A percentile compares a stretch with the other conserved stretches of the same genome.
These are phyloP conservation scores for Pythium insidiosum DNA, from an alignment of 352 stramenopile species.

Conservation along the genomic window DNA sequence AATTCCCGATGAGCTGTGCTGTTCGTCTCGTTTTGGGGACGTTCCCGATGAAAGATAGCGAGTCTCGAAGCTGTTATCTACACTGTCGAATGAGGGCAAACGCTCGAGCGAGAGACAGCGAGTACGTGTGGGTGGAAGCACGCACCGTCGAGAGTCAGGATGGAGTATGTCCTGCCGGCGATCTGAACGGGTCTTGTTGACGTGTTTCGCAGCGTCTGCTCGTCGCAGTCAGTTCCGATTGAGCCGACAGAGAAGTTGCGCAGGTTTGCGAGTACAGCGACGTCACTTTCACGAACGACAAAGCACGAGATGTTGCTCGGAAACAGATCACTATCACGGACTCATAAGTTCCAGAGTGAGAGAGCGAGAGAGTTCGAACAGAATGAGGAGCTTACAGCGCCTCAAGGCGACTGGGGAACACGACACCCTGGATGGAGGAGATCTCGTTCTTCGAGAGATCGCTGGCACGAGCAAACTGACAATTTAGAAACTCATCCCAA, in stretches of 20 bases:
- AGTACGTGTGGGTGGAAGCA: not conserved
- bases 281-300: slow-evolving; percentile 3
- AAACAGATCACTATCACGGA: not conserved
- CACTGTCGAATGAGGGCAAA: too few species aligned
- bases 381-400: not conserved
- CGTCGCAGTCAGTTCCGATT: not conserved
- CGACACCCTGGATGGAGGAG: not conserved
- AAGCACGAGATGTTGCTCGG: slow-evolving; percentile 6
- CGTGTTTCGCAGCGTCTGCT: not conserved
- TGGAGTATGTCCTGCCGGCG: not conserved
- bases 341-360: not conserved
- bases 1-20: not conserved
- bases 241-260: slow-evolving; percentile 3
- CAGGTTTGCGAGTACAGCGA: not conserved
- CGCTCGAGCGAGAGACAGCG: too few species aligned
- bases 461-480: not conserved
- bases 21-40: not conserved
- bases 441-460: not conserved
- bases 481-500: not conserved
- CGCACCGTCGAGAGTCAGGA: not conserved
- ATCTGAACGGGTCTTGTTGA: not conserved
- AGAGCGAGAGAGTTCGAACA: not conserved
- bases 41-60: not conserved
- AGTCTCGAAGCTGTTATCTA: too few species aligned
- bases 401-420: slow-evolving; percentile 1